phyloP scores from a whole-genome alignment of 2,329 filamentous ascomycete species.

The Hymenoscyphus salicellus region DNA sequence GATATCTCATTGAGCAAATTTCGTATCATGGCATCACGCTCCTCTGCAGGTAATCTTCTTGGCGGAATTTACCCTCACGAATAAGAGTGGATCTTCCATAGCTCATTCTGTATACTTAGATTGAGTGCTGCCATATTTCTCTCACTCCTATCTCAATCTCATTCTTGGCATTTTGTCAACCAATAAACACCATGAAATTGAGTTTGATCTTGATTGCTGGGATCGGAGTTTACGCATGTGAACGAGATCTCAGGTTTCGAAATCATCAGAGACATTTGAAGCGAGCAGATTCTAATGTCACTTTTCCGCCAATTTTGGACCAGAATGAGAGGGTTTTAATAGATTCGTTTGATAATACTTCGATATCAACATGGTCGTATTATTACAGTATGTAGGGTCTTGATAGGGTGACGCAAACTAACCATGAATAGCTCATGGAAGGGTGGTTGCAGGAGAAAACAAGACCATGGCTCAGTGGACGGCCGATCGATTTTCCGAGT shows the following conservation, averaged over 20 bases:
- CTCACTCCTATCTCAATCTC: background rate
- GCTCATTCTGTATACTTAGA: background rate
- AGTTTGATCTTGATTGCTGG: slow-evolving; percentile 1
- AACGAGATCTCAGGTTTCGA: background rate
- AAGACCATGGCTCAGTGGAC: slow-evolving; percentile 7
- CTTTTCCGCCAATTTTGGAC: background rate
- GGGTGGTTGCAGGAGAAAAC: slow-evolving; percentile 1
- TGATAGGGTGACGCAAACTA: background rate
- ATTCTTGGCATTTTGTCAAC: background rate
- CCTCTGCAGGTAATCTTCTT: background rate
- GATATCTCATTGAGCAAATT: background rate
- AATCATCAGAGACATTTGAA: background rate
- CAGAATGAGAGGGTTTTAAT: background rate
- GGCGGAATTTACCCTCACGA: background rate
- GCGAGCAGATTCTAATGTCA: background rate
- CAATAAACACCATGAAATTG: background rate
- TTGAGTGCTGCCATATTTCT: background rate
- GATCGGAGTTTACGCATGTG: slow-evolving; percentile 1
- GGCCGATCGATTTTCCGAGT: background rate
- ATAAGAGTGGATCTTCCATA: background rate
- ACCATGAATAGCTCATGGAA: background rate
- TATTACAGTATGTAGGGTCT: background rate
- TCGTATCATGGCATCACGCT: background rate
- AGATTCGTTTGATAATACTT: slow-evolving; percentile 1
- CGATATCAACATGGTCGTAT: slow-evolving; percentile 1